Base-by-base conservation (phyloP, 2,329 filamentous ascomycete genomes). In the Colletotrichum simmondsii region DNA sequence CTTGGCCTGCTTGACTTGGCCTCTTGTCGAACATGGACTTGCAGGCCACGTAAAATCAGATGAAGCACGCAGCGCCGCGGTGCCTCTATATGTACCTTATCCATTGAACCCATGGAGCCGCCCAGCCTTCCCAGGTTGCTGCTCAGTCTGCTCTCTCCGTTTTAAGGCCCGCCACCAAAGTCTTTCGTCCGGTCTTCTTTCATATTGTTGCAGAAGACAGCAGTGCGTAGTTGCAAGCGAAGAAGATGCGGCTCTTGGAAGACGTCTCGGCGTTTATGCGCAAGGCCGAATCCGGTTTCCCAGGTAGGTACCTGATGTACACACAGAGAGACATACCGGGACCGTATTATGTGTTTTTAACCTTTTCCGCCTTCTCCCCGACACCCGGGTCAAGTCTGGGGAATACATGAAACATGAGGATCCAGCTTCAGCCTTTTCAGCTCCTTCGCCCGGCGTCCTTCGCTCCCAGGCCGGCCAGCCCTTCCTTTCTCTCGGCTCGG, bases 211-310 rank as follows among this genome's bases (percentile, higher is more conserved):
- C 42, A 46, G 19, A 19, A 46, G 7, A 46, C 8, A 12, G 32
- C 42, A n/a, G 42, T 49, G 8, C 42, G 42, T 3, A 2, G 19
- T 49, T 11, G 42, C 42, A 49, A 22, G 19, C 42, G 7, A 49
- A 19, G 42, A 16, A 19, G 62, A 59, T 66, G 68, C 68, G 68
- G 68, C 62, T 66, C 61, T 60, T 70, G 62, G 54, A 70, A 70
- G 53, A n/a, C 26, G 60, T 66, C 54, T 60, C 62, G 42, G 62
- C 68, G 62, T 60, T 58, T 24, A 70, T 70, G 68, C 68, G 66
- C 37, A 30, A 7, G 26, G 22, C 42, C 8, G 19, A 49, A 22
- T 19, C 42, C 8, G 19, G 1, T 4, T 19, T 46, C 0, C 32
- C 11, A 35, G 32, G 32, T 12, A 35, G 0, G 0, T 35, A 12